phyloP scores from a whole-genome alignment of 495 filamentous ascomycete species.

The Penicillium ochrochloron region DNA sequence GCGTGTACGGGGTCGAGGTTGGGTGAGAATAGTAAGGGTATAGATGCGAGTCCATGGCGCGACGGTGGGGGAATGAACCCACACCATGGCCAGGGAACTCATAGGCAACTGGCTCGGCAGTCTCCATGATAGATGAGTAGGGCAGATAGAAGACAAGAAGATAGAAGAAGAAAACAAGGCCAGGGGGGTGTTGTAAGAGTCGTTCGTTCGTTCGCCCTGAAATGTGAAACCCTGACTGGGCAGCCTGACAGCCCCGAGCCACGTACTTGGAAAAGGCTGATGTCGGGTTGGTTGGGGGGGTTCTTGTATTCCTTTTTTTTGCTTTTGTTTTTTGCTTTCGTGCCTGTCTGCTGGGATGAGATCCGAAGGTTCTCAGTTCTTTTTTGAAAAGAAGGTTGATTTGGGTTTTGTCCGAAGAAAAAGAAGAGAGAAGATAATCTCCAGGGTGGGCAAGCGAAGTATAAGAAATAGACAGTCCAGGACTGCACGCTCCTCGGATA shows the following conservation, averaged over 20 bases:
- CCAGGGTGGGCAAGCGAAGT: background rate
- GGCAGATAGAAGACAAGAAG: background rate
- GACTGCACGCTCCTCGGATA: background rate
- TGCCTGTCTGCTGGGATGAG: background rate
- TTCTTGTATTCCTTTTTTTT: background rate
- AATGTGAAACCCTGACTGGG: constrained; percentile 3
- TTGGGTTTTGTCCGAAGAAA: constrained; percentile 1
- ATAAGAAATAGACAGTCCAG: constrained; percentile 1
- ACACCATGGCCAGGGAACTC: constrained; percentile 48
- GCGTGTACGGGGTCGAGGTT: constrained; percentile 38
- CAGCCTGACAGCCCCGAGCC: constrained; percentile 4
- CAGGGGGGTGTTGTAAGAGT: background rate
- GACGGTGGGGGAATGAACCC: constrained; percentile 43
- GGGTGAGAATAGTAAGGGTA: constrained; percentile 48
- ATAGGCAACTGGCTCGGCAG: constrained; percentile 49
- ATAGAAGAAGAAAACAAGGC: background rate
- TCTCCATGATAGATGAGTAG: constrained; percentile 40
- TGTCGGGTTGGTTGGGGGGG: background rate
- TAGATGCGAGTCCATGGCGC: constrained; percentile 42
- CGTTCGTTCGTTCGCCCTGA: background rate
- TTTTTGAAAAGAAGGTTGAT: background rate
- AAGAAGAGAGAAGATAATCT: background rate
- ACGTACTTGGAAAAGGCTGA: background rate
- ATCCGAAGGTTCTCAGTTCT: background rate
- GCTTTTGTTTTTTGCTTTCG: constrained; percentile 1